phyloP scores from a whole-genome alignment of 2,329 filamentous ascomycete species.

The Paracamarosporium sp. region DNA sequence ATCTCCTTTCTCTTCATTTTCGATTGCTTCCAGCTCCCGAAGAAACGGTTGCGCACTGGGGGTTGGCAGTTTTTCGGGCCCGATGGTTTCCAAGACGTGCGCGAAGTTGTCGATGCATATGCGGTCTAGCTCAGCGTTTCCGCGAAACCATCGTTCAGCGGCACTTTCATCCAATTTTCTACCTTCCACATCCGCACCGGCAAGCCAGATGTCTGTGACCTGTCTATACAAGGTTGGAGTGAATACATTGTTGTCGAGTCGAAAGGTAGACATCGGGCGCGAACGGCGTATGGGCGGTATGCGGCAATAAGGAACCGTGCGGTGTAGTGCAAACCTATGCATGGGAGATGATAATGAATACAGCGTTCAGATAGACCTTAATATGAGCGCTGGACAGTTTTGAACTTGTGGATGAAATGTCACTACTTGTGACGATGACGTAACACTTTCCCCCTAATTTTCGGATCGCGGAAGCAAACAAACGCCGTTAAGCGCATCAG shows the following conservation, averaged over 20 bases:
- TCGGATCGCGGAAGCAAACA: neutral
- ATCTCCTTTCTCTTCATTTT: conserved; percentile 15
- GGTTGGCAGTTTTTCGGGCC: conserved; percentile 40
- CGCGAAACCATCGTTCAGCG: conserved; percentile 47
- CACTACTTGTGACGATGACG: neutral
- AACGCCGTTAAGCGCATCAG: neutral
- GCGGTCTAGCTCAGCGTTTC: conserved; percentile 44
- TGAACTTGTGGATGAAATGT: neutral
- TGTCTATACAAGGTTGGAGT: conserved; percentile 46
- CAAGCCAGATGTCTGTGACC: conserved; percentile 49
- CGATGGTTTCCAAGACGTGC: conserved; percentile 46
- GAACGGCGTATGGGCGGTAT: neutral
- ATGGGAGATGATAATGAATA: neutral
- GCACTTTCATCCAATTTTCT: conserved; percentile 27
- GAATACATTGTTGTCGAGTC: conserved; percentile 49
- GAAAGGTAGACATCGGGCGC: conserved; percentile 41
- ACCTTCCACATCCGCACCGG: conserved; percentile 34
- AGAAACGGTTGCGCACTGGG: conserved; percentile 48
- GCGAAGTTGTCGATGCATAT: conserved; percentile 42
- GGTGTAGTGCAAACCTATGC: neutral
- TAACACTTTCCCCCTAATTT: neutral
- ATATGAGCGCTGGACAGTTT: too few relatives aligned
- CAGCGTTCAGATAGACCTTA: too few relatives aligned
- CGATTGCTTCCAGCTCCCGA: conserved; percentile 32
- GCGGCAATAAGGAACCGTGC: too few relatives aligned